A percentile compares a stretch with the other conserved stretches of the same genome.
Conservation (phyloP, 768 basidiomycete genomes). For the Tylopilus felleus region DNA sequence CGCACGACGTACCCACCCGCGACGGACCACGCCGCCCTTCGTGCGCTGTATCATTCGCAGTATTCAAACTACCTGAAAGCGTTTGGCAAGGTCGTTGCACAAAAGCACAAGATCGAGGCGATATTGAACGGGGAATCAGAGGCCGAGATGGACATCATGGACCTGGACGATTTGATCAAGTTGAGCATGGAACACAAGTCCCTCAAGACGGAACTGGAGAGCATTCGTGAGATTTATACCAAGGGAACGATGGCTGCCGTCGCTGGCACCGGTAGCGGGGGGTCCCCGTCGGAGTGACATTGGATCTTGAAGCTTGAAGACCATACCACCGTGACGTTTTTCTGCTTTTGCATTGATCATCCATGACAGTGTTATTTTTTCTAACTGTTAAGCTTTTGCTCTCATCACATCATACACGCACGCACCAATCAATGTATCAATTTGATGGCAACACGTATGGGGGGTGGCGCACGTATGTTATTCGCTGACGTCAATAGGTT, state of each 20-base stretch:
- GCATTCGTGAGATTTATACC: conserved; percentile 41
- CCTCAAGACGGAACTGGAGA: conserved; percentile 52
- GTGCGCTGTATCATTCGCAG: conserved; percentile 47
- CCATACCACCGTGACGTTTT: background rate
- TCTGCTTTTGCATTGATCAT: background rate
- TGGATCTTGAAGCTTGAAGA: too few species aligned
- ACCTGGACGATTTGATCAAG: conserved; percentile 47
- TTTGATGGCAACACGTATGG: background rate
- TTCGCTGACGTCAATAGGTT: too few species aligned
- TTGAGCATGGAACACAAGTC: conserved; percentile 44
- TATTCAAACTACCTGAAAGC: conserved; percentile 51
- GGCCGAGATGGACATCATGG: conserved; percentile 52
- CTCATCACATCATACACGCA: background rate
- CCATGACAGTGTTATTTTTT: background rate
- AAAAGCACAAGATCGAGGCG: conserved; percentile 52
- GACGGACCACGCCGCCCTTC: conserved; percentile 49
- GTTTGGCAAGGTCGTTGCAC: conserved; percentile 45
- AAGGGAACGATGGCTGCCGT: conserved; percentile 7
- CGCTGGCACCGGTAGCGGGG: background rate
- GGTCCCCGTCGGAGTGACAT: conserved; percentile 13
- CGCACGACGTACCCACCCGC: conserved; percentile 37
- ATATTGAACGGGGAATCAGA: conserved; percentile 54
- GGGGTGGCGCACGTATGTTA: too few species aligned
- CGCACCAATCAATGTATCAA: background rate
- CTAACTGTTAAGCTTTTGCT: background rate